Conservation (phyloP, 257 asterid genomes). For the Solanum megistacrolobum region DNA sequence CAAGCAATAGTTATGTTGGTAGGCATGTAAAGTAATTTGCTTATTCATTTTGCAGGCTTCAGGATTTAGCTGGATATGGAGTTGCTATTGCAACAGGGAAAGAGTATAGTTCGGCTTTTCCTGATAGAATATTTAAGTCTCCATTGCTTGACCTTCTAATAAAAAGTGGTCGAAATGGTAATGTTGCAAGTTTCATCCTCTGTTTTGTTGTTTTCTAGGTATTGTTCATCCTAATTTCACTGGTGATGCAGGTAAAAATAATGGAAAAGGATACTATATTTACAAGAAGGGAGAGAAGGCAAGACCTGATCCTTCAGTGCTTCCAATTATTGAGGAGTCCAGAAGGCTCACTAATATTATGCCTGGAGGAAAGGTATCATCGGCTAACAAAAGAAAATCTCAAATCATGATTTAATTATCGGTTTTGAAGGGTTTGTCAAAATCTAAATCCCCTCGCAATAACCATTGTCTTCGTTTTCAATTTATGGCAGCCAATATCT, state of each 20-base stretch:
- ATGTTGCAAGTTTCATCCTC: not conserved
- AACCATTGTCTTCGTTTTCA: not conserved
- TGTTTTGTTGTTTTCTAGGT: not conserved
- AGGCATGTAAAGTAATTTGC: not conserved
- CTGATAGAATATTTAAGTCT: conserved; percentile 58
- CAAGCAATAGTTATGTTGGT: not conserved
- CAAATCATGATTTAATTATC: not conserved
- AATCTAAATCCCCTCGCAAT: not conserved
- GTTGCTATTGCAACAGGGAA: conserved; percentile 64
- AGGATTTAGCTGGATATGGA: conserved; percentile 94
- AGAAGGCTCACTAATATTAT: conserved; percentile 70
- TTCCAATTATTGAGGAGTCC: conserved; percentile 73
- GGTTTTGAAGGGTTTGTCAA: not conserved
- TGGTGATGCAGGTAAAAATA: conserved; percentile 64
- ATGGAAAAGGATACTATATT: conserved; percentile 83
- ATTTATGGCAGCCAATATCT: conserved; percentile 66
- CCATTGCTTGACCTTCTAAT: conserved; percentile 72
- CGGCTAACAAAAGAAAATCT: not conserved
- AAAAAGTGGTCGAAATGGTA: conserved; percentile 87
- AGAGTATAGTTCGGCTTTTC: conserved; percentile 47
- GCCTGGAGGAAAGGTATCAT: conserved; percentile 86
- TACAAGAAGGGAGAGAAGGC: conserved; percentile 92
- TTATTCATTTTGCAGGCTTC: conserved; percentile 51
- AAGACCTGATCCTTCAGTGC: conserved; percentile 77
- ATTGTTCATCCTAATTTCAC: not conserved